A percentile compares a stretch with the other conserved stretches of the same genome.
Evolutionary conservation across 148 eudicot genomes (phyloP).

Genomic region (Mesembryanthemum crystallinum): DNA sequence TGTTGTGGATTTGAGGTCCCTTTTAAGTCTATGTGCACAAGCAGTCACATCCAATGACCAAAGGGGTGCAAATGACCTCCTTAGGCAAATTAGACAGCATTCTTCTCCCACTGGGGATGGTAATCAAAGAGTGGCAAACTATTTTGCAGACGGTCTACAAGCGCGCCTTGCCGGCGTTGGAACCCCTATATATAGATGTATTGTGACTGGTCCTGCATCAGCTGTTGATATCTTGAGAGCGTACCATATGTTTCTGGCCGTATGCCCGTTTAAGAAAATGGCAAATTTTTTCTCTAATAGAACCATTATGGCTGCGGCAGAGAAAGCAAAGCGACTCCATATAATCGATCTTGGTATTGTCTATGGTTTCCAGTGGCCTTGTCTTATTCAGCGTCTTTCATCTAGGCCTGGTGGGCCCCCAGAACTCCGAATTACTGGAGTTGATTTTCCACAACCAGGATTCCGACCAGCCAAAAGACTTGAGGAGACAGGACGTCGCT

Average conservation of each 20-base stretch:
- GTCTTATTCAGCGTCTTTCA: constrained; percentile 58
- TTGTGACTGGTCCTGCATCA: constrained; percentile 42
- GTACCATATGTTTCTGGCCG: constrained; percentile 61
- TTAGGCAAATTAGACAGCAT: constrained; percentile 60
- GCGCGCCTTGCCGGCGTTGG: constrained; percentile 82
- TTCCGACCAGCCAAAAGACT: constrained; percentile 73
- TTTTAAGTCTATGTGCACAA: constrained; percentile 73
- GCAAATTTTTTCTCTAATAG: constrained; percentile 56
- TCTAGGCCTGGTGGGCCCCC: constrained; percentile 81
- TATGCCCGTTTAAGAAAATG: constrained; percentile 64
- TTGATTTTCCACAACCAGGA: constrained; percentile 73
- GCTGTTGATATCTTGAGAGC: constrained; percentile 72
- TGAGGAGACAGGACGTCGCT: constrained; percentile 65
- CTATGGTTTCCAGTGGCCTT: constrained; percentile 87
- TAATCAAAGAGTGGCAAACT: constrained; percentile 77
- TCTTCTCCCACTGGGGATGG: constrained; percentile 68
- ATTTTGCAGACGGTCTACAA: constrained; percentile 78
- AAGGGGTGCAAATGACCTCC: constrained; percentile 55
- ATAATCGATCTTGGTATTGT: constrained; percentile 72
- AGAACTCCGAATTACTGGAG: constrained; percentile 65
- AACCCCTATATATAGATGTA: constrained; percentile 44
- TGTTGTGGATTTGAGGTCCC: constrained; percentile 62
- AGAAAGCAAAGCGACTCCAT: constrained; percentile 56
- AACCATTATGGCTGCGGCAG: constrained; percentile 47
- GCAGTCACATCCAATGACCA: constrained; percentile 60